A percentile compares a stretch with the other conserved stretches of the same genome.
Evolutionary conservation across 2,329 filamentous ascomycete species (phyloP).

Genomic region (Teratosphaeria destructans): DNA sequence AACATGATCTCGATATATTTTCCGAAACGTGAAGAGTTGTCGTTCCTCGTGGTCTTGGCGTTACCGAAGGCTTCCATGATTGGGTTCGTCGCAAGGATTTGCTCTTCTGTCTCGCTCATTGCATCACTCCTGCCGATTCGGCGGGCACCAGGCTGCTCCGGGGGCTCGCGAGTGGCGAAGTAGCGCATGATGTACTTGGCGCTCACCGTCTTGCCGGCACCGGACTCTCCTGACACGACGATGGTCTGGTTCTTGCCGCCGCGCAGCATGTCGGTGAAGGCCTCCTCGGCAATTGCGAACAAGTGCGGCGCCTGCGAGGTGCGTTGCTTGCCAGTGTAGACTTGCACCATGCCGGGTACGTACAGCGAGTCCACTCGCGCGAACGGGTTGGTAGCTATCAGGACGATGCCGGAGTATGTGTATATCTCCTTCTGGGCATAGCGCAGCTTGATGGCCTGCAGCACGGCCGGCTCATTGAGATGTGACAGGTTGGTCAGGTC

Average conservation of each 20-base stretch:
- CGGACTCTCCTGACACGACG: constrained; percentile 97
- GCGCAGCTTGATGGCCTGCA: constrained; percentile 93
- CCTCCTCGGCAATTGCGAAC: constrained; percentile 97
- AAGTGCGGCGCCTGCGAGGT: constrained; percentile 95
- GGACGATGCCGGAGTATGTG: constrained; percentile 96
- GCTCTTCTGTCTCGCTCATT: constrained; percentile 98
- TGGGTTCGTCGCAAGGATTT: constrained; percentile 94
- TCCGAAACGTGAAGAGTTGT: constrained; percentile 97
- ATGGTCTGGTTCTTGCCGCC: constrained; percentile 96
- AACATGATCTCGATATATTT: constrained; percentile 99
- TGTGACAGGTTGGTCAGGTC: constrained; percentile 95
- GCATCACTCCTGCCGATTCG: constrained; percentile 62
- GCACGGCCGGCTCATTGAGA: constrained; percentile 92
- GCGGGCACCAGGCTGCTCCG: constrained; percentile 71
- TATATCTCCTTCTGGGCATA: constrained; percentile 99
- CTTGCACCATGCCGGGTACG: constrained; percentile 98
- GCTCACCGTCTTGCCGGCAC: constrained; percentile 97
- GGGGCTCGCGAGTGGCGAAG: constrained; percentile 92
- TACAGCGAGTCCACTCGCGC: constrained; percentile 96
- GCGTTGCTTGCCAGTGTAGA: constrained; percentile 93
- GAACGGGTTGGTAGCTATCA: constrained; percentile 97
- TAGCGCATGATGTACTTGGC: constrained; percentile 99
- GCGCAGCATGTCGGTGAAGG: constrained; percentile 96
- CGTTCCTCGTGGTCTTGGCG: constrained; percentile 98
- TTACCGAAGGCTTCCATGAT: constrained; percentile 99